phyloP scores from a whole-genome alignment of 2,329 filamentous ascomycete species.

The Aspergillus ibericus region DNA sequence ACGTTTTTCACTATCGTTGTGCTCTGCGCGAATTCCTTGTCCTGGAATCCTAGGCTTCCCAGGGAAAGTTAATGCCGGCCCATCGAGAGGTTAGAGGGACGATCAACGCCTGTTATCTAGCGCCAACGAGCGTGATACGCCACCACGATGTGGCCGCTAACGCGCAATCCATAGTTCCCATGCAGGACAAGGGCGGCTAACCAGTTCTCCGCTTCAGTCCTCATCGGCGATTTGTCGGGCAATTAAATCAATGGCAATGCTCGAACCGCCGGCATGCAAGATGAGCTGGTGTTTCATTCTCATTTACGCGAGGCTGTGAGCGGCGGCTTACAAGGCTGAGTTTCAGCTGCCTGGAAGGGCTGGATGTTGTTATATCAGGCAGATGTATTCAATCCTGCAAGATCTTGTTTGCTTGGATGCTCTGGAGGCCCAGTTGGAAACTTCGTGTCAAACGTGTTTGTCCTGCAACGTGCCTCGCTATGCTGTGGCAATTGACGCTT shows the following conservation, averaged over 20 bases:
- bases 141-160: not conserved
- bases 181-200: not conserved
- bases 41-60: not conserved
- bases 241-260: not conserved
- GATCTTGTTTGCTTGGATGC: not conserved
- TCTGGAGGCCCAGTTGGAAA: not conserved
- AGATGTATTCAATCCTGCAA: not conserved
- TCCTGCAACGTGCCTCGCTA: not conserved
- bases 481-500: conserved; percentile 8
- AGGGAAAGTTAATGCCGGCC: not conserved
- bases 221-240: not conserved
- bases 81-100: not conserved
- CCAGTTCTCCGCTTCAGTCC: not conserved
- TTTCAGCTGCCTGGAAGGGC: not conserved
- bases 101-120: not conserved
- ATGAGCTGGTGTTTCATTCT: not conserved
- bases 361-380: not conserved
- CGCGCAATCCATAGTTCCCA: not conserved
- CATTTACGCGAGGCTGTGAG: conserved; percentile 1
- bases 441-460: not conserved
- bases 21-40: not conserved
- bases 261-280: not conserved
- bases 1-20: not conserved
- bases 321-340: conserved; percentile 13
- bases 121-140: not conserved